phyloP scores from a whole-genome alignment of 2,329 filamentous ascomycete species.

The Aciculosporium take region DNA sequence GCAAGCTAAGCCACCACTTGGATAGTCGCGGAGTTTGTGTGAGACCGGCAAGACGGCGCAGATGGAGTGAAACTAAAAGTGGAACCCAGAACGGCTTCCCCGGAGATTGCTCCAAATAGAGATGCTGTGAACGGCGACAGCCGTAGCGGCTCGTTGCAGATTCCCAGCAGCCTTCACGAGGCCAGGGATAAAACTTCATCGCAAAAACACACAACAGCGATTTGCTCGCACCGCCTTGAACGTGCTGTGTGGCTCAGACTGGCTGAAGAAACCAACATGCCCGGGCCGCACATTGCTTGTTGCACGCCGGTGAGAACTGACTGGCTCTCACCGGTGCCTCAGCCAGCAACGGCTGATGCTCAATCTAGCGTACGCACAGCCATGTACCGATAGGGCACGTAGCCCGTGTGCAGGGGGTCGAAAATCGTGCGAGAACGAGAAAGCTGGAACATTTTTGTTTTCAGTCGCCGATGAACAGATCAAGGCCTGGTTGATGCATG shows the following conservation, averaged over 20 bases:
- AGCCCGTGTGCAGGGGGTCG: not conserved
- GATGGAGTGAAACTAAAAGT: not conserved
- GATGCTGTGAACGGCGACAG: not conserved
- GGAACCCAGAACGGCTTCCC: not conserved
- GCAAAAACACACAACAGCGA: no score
- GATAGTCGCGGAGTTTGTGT: no score
- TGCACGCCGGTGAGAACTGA: not conserved
- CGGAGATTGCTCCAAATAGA: not conserved
- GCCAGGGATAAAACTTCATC: no score
- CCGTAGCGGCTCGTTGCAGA: not conserved
- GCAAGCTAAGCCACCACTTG: no score
- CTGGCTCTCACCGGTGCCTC: not conserved
- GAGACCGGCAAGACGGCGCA: not conserved
- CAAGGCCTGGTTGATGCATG: no score
- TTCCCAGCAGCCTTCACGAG: not conserved
- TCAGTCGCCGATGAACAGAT: no score
- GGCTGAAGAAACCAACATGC: not conserved
- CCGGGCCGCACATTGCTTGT: not conserved
- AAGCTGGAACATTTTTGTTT: not conserved
- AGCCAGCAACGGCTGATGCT: not conserved
- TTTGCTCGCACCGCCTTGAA: no score
- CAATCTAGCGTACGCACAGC: not conserved
- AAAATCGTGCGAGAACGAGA: not conserved
- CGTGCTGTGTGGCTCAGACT: not conserved
- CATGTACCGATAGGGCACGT: no score